Percentiles rank a stretch among this genome's conserved stretches.
These are phyloP conservation scores for Penicillium sp. DNA, from an alignment of 2,329 filamentous ascomycete genomes.

Conservation along the genomic window DNA sequence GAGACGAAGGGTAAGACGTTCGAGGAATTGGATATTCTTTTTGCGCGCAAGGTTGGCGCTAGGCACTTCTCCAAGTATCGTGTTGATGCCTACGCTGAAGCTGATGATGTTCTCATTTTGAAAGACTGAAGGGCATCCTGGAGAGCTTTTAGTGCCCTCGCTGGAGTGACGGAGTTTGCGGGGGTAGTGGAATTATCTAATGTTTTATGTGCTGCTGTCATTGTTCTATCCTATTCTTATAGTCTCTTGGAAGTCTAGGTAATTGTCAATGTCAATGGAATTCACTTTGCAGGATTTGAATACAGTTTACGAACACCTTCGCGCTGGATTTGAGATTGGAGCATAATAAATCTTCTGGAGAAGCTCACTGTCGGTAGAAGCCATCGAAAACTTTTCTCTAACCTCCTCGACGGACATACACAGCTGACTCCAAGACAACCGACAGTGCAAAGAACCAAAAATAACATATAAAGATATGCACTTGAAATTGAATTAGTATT, in stretches of 20 bases:
- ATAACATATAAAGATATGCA: too few species aligned
- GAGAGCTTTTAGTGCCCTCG: not conserved
- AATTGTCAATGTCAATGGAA: not conserved
- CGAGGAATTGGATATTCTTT: slow-evolving; percentile 9
- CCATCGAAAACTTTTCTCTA: too few species aligned
- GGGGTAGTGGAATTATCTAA: not conserved
- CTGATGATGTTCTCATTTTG: not conserved
- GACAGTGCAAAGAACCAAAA: too few species aligned
- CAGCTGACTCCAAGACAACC: not conserved
- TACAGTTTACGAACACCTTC: too few species aligned
- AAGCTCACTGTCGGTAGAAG: too few species aligned
- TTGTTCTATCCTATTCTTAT: not conserved
- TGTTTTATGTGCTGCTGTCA: not conserved
- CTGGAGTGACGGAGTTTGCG: not conserved
- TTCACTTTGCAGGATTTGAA: not conserved
- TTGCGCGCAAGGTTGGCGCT: not conserved
- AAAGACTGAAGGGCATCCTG: not conserved
- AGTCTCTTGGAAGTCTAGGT: not conserved
- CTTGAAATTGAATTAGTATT: too few species aligned
- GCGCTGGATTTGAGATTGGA: too few species aligned
- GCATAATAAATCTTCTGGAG: too few species aligned
- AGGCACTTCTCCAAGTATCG: not conserved
- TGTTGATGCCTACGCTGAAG: not conserved
- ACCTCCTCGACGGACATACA: too few species aligned
- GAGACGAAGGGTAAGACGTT: slow-evolving; percentile 7